These are phyloP conservation scores for Maudiozyma turicensis DNA, from an alignment of 805 yeast species.

Conservation along the genomic window DNA sequence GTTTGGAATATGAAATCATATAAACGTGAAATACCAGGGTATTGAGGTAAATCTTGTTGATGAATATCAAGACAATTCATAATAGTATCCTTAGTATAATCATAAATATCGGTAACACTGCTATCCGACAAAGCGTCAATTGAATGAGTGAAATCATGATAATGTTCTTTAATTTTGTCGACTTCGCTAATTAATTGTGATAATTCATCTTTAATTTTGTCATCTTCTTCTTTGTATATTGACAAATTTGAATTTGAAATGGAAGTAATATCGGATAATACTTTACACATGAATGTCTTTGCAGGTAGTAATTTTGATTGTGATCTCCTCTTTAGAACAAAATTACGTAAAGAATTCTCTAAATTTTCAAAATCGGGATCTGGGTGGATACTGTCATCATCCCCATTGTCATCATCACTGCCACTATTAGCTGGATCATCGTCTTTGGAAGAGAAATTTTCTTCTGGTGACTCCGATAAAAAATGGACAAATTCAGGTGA, in stretches of 20 bases:
- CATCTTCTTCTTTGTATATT: constrained; percentile 42
- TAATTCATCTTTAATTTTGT: constrained; percentile 39
- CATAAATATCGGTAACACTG: constrained; percentile 48
- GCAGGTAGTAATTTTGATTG: constrained; percentile 88
- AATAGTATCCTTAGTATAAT: constrained; percentile 47
- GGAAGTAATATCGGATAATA: constrained; percentile 53
- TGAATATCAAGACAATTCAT: constrained; percentile 38
- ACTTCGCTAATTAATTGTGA: constrained; percentile 54
- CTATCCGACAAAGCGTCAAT: constrained; percentile 57
- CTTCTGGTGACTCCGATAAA: constrained; percentile 39
- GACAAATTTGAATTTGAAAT: constrained; percentile 56
- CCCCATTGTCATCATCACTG: constrained; percentile 25
- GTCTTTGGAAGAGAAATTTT: not conserved
- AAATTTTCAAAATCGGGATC: constrained; percentile 71
- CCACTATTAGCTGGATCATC: constrained; percentile 20
- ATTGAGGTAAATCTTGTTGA: constrained; percentile 32
- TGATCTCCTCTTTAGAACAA: constrained; percentile 82
- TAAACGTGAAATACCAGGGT: constrained; percentile 52
- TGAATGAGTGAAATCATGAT: constrained; percentile 45
- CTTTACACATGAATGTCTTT: constrained; percentile 67
- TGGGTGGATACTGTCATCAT: constrained; percentile 24
- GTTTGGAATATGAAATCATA: constrained; percentile 63
- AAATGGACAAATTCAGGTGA: constrained; percentile 90
- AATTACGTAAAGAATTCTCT: constrained; percentile 76
- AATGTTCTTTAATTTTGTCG: constrained; percentile 41